Percentiles rank a stretch among this genome's conserved stretches.
Conservation (phyloP, 2,329 filamentous ascomycete species). For the Cadophora luteo-olivacea region DNA sequence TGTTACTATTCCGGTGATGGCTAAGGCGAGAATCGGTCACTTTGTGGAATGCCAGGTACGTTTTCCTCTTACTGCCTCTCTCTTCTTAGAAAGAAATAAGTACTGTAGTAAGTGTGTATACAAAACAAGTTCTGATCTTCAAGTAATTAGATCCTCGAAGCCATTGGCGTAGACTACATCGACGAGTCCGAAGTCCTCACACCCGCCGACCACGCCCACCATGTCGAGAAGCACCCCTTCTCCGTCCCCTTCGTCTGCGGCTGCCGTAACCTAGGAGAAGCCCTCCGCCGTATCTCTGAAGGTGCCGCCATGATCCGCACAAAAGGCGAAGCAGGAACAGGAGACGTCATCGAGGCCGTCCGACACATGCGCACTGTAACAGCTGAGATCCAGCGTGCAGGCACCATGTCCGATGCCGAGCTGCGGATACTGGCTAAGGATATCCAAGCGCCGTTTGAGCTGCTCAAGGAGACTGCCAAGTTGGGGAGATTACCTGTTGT, state of each 20-base stretch:
- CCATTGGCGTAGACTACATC: slow-evolving; percentile 95
- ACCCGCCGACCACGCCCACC: slow-evolving; percentile 86
- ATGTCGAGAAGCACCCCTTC: slow-evolving; percentile 89
- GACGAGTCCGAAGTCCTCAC: slow-evolving; percentile 98
- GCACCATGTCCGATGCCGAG: slow-evolving; percentile 70
- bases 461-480: slow-evolving; percentile 87
- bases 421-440: slow-evolving; percentile 82
- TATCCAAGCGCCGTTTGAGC: slow-evolving; percentile 76
- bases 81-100: no score
- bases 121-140: slow-evolving; percentile 14
- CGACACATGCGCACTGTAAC: slow-evolving; percentile 94
- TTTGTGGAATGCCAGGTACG: slow-evolving; percentile 90
- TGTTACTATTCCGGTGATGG: slow-evolving; percentile 98
- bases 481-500: slow-evolving; percentile 90
- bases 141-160: slow-evolving; percentile 82
- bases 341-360: slow-evolving; percentile 95
- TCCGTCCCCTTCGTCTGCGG: slow-evolving; percentile 93
- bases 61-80: slow-evolving; percentile 1
- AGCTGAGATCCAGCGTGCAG: slow-evolving; percentile 77
- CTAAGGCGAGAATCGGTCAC: slow-evolving; percentile 96
- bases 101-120: no score
- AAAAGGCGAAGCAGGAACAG: slow-evolving; percentile 96
- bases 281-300: slow-evolving; percentile 86
- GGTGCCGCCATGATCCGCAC: slow-evolving; percentile 99
- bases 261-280: slow-evolving; percentile 93